A percentile compares a stretch with the other conserved stretches of the same genome.
Conservation (phyloP, 2,329 filamentous ascomycete genomes). For the Apiospora malaysiana region DNA sequence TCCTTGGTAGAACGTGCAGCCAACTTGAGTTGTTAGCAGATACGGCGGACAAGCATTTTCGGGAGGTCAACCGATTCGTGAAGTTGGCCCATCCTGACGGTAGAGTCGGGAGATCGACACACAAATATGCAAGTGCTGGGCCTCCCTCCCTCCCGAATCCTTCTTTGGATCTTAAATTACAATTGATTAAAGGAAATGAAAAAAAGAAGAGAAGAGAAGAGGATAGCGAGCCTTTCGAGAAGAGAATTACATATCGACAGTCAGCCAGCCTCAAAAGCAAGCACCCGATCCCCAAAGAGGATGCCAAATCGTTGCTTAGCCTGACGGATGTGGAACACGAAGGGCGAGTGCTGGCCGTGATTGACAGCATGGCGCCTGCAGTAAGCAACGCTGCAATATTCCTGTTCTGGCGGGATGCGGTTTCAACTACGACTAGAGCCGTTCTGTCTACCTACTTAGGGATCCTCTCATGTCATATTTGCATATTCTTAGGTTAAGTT, state of each 20-base stretch:
- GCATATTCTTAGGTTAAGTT: no score
- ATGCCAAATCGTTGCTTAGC: neutral
- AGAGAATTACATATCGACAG: neutral
- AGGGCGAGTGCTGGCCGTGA: neutral
- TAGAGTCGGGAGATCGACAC: conserved; percentile 16
- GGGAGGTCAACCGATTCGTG: conserved; percentile 8
- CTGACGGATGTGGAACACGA: conserved; percentile 7
- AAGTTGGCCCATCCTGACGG: neutral
- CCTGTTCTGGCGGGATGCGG: neutral
- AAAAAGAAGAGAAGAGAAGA: neutral
- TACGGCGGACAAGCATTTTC: conserved; percentile 10
- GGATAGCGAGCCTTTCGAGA: neutral
- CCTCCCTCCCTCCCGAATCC: neutral
- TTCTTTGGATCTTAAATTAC: neutral
- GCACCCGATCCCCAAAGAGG: neutral
- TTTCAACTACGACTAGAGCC: neutral
- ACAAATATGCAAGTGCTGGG: neutral
- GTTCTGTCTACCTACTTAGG: neutral
- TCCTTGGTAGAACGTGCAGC: conserved; percentile 1
- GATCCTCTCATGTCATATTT: neutral
- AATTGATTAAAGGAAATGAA: no score
- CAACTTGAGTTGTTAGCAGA: neutral
- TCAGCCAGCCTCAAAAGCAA: neutral
- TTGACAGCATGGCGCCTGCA: neutral
- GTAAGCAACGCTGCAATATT: neutral